These are phyloP conservation scores for Trichoderma cornu-damae DNA, from an alignment of 2,329 filamentous ascomycete species.

Conservation along the genomic window DNA sequence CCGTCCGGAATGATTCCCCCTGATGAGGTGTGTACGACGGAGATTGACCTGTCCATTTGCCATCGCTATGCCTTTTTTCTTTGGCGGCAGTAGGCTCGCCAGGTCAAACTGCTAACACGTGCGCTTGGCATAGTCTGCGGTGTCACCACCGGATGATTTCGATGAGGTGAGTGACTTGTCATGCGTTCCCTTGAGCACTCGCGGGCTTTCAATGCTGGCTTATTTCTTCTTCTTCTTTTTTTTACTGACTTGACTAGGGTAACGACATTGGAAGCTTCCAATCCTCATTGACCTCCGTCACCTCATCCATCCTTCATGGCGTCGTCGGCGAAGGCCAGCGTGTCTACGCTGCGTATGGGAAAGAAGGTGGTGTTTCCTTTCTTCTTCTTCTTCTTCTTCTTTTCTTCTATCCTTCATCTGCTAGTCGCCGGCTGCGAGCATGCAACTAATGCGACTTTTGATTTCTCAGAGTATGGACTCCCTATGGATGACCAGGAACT, in stretches of 20 bases:
- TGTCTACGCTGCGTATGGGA: slow-evolving; percentile 32
- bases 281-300: slow-evolving; percentile 30
- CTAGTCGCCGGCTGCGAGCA: neutral
- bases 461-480: slow-evolving; percentile 33
- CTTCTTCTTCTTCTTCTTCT: no score
- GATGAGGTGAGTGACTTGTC: slow-evolving; percentile 21
- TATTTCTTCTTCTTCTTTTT: no score
- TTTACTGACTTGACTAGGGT: slow-evolving; percentile 24
- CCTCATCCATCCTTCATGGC: slow-evolving; percentile 26
- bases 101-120: slow-evolving; percentile 7
- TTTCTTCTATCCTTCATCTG: no score
- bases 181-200: neutral
- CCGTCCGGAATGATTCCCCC: slow-evolving; percentile 15
- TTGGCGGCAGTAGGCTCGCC: neutral
- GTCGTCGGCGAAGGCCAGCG: slow-evolving; percentile 29
- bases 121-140: slow-evolving; percentile 12
- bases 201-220: neutral
- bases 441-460: neutral
- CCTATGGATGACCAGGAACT: slow-evolving; percentile 38
- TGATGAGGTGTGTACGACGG: slow-evolving; percentile 16
- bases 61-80: neutral
- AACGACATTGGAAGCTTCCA: slow-evolving; percentile 21
- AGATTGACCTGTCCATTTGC: neutral
- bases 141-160: slow-evolving; percentile 27
- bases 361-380: slow-evolving; percentile 26